Conservation (phyloP, 1,284 basidiomycete genomes). For the Melampsora americana region DNA sequence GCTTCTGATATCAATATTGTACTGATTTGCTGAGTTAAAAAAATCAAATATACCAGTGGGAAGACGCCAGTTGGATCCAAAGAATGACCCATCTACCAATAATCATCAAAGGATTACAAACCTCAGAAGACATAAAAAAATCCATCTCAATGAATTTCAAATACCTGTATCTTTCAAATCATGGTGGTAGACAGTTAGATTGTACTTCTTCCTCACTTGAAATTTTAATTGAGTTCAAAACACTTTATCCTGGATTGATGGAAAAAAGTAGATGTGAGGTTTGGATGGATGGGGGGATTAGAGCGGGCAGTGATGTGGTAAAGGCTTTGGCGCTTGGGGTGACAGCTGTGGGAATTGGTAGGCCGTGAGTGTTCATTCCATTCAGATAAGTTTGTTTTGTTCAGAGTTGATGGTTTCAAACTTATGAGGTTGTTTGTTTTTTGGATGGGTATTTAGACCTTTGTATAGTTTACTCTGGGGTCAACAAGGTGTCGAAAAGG, state of each 20-base stretch:
- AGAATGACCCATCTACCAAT: background rate
- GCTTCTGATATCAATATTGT: no score
- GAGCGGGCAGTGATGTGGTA: constrained; percentile 51
- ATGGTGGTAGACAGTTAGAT: constrained; percentile 53
- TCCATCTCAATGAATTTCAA: constrained; percentile 56
- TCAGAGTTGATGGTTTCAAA: background rate
- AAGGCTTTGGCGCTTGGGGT: constrained; percentile 53
- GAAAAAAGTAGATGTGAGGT: constrained; percentile 48
- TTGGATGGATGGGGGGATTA: constrained; percentile 53
- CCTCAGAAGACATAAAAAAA: constrained; percentile 55
- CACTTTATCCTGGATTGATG: no score
- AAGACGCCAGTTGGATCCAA: background rate
- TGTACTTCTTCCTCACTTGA: constrained; percentile 49
- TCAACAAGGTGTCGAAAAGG: background rate
- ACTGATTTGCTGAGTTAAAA: no score
- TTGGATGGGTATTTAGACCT: background rate
- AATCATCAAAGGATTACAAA: constrained; percentile 55
- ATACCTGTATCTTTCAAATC: constrained; percentile 57
- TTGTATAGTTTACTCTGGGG: background rate
- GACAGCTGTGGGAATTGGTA: constrained; percentile 48
- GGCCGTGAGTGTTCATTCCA: background rate
- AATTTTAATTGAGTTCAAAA: constrained; percentile 52
- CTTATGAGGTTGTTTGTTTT: background rate
- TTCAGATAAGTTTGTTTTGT: background rate
- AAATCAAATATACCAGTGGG: background rate